Conservation (phyloP, 164 flowering plant genomes). For the Brasenia schreberi region DNA sequence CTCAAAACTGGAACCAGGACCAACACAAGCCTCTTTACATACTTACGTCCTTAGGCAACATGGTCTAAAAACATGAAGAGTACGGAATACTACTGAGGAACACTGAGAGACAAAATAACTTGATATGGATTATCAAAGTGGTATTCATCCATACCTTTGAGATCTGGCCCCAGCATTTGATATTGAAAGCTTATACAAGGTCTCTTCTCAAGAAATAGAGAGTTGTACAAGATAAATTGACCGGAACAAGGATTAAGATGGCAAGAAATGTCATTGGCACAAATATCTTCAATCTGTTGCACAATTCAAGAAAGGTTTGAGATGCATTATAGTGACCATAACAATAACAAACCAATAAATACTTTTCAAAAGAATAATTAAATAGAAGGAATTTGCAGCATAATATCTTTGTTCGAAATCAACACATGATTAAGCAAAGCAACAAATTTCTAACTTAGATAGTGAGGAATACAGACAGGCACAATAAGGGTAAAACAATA, state of each 20-base stretch:
- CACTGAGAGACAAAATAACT: not conserved
- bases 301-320: not conserved
- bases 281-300: slow-evolving; percentile 76
- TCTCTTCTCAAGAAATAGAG: slow-evolving; percentile 54
- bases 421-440: not conserved
- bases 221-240: slow-evolving; percentile 69
- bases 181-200: slow-evolving; percentile 91
- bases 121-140: not conserved
- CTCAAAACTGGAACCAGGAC: slow-evolving; percentile 20
- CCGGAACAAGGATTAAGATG: slow-evolving; percentile 68
- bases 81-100: not conserved
- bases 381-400: not conserved
- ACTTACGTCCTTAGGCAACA: not conserved
- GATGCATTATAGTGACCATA: not conserved
- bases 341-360: not conserved
- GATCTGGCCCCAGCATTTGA: slow-evolving; percentile 78
- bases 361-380: not conserved
- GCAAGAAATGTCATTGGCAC: slow-evolving; percentile 64
- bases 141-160: slow-evolving; percentile 31
- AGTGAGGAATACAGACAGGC: too few relatives aligned
- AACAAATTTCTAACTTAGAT: too few relatives aligned
- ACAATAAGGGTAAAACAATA: too few relatives aligned
- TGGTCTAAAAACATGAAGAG: not conserved
- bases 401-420: not conserved
- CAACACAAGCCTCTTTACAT: not conserved